These are phyloP conservation scores for Chlorophyllum brunneum DNA, from an alignment of 768 basidiomycete species.

Conservation along the genomic window DNA sequence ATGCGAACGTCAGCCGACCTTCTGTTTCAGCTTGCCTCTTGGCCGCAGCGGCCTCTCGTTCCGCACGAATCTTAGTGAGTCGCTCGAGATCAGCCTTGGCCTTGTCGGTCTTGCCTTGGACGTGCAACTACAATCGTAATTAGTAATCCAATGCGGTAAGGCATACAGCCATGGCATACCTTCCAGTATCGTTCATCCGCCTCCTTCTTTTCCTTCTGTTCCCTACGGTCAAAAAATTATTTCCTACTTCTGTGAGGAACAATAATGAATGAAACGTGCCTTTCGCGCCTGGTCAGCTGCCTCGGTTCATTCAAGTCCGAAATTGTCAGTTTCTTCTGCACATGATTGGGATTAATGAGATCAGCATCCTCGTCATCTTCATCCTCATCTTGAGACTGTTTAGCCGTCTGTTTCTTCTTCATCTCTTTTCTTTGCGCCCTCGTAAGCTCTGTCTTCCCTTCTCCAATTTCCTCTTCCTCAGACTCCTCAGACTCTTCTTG, in stretches of 20 bases:
- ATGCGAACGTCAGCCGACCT: conserved; percentile 41
- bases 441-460: conserved; percentile 54
- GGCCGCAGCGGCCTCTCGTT: conserved; percentile 84
- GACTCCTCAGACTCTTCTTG: conserved; percentile 34
- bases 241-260: not conserved
- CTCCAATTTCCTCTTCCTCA: conserved; percentile 37
- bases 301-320: conserved; percentile 65
- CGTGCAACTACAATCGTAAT: conserved; percentile 48
- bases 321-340: conserved; percentile 70
- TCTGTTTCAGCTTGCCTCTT: conserved; percentile 88
- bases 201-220: conserved; percentile 89
- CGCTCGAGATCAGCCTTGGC: conserved; percentile 87
- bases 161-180: conserved; percentile 32
- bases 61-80: conserved; percentile 79
- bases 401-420: conserved; percentile 74
- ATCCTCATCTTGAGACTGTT: conserved; percentile 35
- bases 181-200: conserved; percentile 88
- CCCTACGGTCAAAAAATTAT: conserved; percentile 46
- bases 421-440: conserved; percentile 72
- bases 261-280: conserved; percentile 32
- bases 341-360: conserved; percentile 76
- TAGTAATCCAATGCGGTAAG: conserved; percentile 5
- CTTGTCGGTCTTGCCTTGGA: conserved; percentile 84
- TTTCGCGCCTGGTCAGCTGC: conserved; percentile 62
- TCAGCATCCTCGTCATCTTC: conserved; percentile 64